phyloP scores from a whole-genome alignment of 176 grass and related monocot genomes.

The Leersia perrieri region DNA sequence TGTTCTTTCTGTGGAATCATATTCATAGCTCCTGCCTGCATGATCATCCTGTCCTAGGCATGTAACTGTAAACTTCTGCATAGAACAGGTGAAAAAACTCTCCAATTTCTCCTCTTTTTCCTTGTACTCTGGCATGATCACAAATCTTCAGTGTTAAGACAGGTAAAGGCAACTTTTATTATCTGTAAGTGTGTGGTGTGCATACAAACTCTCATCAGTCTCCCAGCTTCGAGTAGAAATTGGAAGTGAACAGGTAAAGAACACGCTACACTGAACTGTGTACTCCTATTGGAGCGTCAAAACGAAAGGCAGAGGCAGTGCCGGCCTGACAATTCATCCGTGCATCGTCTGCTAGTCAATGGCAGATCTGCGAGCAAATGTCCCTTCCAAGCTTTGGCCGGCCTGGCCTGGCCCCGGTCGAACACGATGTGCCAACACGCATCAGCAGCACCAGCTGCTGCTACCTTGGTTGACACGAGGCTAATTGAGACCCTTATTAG shows the following conservation, averaged over 20 bases:
- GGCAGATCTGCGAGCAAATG: constrained; percentile 31
- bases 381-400: constrained; percentile 4
- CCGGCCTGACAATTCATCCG: background rate
- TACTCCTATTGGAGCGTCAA: background rate
- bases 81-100: background rate
- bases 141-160: background rate
- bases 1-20: background rate
- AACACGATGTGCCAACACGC: background rate
- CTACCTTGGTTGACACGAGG: background rate
- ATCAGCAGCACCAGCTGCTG: background rate
- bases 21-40: background rate
- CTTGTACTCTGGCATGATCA: background rate
- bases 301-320: background rate
- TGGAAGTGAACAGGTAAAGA: background rate
- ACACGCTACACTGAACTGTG: background rate
- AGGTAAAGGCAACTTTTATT: background rate
- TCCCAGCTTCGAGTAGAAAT: background rate
- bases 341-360: constrained; percentile 29
- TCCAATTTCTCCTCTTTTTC: background rate
- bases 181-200: background rate
- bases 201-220: too few species aligned
- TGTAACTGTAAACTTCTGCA: background rate
- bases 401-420: background rate
- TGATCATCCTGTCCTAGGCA: background rate
- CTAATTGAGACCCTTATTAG: background rate